Conservation (phyloP, 768 basidiomycete genomes). For the Mycena galopus region DNA sequence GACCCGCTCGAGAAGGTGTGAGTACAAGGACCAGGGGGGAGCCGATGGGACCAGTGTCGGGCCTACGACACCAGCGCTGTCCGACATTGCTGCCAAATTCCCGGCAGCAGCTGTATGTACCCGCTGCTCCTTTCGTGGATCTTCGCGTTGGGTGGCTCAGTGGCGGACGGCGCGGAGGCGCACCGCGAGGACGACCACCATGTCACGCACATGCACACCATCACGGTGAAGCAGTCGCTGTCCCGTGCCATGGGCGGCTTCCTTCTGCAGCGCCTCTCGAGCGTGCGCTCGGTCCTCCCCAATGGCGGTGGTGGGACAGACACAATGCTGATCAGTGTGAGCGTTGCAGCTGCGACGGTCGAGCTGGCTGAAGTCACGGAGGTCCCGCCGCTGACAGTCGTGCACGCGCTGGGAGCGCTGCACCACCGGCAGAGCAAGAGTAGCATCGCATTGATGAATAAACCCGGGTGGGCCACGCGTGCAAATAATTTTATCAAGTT, state of each 20-base stretch:
- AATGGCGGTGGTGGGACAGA: conserved; percentile 38
- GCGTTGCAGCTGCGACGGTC: conserved; percentile 58
- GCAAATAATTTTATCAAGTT: conserved; percentile 60
- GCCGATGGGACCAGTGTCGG: conserved; percentile 36
- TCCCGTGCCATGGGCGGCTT: conserved; percentile 57
- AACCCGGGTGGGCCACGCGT: conserved; percentile 50
- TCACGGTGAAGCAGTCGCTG: conserved; percentile 57
- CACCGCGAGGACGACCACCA: conserved; percentile 56
- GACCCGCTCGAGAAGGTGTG: conserved; percentile 50
- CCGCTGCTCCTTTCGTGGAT: no score
- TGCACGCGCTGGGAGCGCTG: conserved; percentile 48
- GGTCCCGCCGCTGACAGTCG: conserved; percentile 43
- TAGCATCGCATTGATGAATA: conserved; percentile 40
- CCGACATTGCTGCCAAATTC: conserved; percentile 58
- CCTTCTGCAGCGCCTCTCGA: conserved; percentile 59
- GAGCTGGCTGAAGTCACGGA: no score
- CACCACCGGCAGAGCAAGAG: conserved; percentile 53
- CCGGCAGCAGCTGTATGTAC: conserved; percentile 58
- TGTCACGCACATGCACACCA: conserved; percentile 63
- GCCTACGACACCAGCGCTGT: conserved; percentile 52
- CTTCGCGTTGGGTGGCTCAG: conserved; percentile 56
- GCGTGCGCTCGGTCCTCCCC: conserved; percentile 54
- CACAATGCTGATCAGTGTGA: conserved; percentile 61
- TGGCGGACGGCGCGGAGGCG: conserved; percentile 43
- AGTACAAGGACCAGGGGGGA: not conserved